Evolutionary conservation across 352 stramenopile species (phyloP).

Genomic region (Pythium rishiriense): DNA sequence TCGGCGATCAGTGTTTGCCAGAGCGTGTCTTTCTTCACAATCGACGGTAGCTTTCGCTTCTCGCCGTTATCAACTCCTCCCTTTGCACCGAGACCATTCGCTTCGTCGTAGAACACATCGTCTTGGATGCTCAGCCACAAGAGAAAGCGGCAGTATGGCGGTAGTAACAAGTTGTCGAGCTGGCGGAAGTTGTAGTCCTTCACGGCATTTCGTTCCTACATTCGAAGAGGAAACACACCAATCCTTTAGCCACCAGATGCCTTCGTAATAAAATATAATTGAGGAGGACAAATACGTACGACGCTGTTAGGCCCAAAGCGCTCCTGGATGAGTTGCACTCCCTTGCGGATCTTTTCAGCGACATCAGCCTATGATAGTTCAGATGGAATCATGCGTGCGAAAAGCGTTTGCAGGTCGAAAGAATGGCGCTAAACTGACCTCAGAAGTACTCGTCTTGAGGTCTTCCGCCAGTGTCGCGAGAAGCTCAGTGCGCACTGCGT

Average conservation of each 20-base stretch:
- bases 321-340: conserved; percentile 77
- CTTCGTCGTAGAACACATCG: conserved; percentile 82
- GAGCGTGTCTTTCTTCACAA: conserved; percentile 83
- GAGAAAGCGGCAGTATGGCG: conserved; percentile 89
- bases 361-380: conserved; percentile 22
- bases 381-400: neutral
- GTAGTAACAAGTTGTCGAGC: conserved; percentile 81
- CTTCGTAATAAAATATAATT: neutral
- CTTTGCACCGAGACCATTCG: conserved; percentile 48
- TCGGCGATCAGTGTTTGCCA: conserved; percentile 80
- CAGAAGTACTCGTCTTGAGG: conserved; percentile 60
- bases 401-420: neutral
- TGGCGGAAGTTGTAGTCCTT: conserved; percentile 91
- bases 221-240: conserved; percentile 23
- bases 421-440: conserved; percentile 11
- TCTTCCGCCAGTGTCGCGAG: conserved; percentile 66
- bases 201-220: conserved; percentile 63
- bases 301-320: conserved; percentile 85
- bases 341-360: conserved; percentile 76
- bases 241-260: neutral
- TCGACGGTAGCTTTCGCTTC: conserved; percentile 64
- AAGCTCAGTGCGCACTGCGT: conserved; percentile 75
- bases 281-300: conserved; percentile 28
- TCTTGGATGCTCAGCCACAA: conserved; percentile 89
- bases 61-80: conserved; percentile 42